Conservation (phyloP, 164 flowering plant genomes). For the Berberis vulgaris region DNA sequence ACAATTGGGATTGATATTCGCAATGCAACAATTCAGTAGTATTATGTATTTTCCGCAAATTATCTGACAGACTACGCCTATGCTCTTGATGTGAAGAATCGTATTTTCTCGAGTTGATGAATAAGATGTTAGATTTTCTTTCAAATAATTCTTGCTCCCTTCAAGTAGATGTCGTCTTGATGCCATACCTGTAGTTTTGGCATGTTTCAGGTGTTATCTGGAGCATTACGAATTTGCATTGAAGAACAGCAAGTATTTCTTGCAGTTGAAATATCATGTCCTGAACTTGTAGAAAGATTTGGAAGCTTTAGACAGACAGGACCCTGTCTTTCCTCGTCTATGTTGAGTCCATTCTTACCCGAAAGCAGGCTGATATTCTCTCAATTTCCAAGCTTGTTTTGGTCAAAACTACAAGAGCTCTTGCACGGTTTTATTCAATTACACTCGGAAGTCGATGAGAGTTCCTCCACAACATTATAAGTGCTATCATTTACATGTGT, state of each 20-base stretch:
- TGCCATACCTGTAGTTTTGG: slow-evolving; percentile 9
- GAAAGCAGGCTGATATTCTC: slow-evolving; percentile 18
- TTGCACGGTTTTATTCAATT: slow-evolving; percentile 8
- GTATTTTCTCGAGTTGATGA: slow-evolving; percentile 13
- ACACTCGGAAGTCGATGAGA: slow-evolving; percentile 11
- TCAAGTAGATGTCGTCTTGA: slow-evolving; percentile 7
- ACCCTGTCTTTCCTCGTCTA: slow-evolving; percentile 19
- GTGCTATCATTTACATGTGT: slow-evolving; percentile 4
- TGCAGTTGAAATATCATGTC: too few relatives aligned
- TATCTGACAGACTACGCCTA: slow-evolving; percentile 6
- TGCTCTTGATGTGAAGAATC: slow-evolving; percentile 18
- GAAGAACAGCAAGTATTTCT: neutral
- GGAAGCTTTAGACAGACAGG: slow-evolving; percentile 14
- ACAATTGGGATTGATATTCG: too few relatives aligned
- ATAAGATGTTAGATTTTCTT: slow-evolving; percentile 19
- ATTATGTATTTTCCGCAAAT: too few relatives aligned
- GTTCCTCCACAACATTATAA: neutral
- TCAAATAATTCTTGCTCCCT: slow-evolving; percentile 15
- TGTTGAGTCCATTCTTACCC: slow-evolving; percentile 8
- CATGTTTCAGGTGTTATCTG: slow-evolving; percentile 18
- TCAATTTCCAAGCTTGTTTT: slow-evolving; percentile 13
- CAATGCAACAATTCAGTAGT: too few relatives aligned
- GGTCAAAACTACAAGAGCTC: slow-evolving; percentile 11
- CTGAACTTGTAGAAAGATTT: neutral
- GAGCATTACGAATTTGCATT: slow-evolving; percentile 11